These are phyloP conservation scores for Cyanodermella asteris DNA, from an alignment of 2,329 filamentous ascomycete genomes.

Conservation along the genomic window DNA sequence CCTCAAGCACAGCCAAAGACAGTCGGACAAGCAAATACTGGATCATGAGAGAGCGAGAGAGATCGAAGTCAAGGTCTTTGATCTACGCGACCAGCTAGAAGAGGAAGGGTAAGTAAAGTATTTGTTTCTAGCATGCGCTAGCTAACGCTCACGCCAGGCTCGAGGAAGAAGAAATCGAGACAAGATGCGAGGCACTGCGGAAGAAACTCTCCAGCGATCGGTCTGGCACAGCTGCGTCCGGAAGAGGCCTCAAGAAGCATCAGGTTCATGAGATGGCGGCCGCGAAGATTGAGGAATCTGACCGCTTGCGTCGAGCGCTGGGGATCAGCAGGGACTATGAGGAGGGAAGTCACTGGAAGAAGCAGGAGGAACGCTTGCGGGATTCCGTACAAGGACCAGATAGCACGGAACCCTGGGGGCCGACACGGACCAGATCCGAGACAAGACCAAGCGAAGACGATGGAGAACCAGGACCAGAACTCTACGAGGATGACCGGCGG, in stretches of 20 bases:
- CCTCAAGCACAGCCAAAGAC: slow-evolving; percentile 52
- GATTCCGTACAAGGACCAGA: slow-evolving; percentile 5
- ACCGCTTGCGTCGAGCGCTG: slow-evolving; percentile 63
- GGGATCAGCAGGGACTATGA: slow-evolving; percentile 73
- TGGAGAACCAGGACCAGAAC: not conserved
- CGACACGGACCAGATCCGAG: not conserved
- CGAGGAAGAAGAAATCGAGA: slow-evolving; percentile 81
- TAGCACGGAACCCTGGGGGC: not conserved
- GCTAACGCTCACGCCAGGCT: slow-evolving; percentile 25
- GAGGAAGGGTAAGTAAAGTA: slow-evolving; percentile 48
- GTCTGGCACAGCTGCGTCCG: slow-evolving; percentile 14
- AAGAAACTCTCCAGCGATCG: slow-evolving; percentile 28
- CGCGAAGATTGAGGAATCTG: slow-evolving; percentile 89
- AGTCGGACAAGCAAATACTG: slow-evolving; percentile 79
- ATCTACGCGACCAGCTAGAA: slow-evolving; percentile 74
- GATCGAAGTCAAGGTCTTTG: slow-evolving; percentile 83
- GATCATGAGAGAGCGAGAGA: slow-evolving; percentile 84
- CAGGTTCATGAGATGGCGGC: slow-evolving; percentile 92
- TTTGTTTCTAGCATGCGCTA: not conserved
- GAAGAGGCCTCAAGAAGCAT: slow-evolving; percentile 55
- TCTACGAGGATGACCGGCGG: slow-evolving; percentile 1
- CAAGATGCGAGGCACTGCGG: slow-evolving; percentile 43
- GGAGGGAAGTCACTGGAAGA: slow-evolving; percentile 68
- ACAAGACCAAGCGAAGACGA: not conserved
- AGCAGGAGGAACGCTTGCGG: slow-evolving; percentile 43